A percentile compares a stretch with the other conserved stretches of the same genome.
These are phyloP conservation scores for Yamadazyma endophytica DNA, from an alignment of 805 yeast genomes.

Conservation along the genomic window DNA sequence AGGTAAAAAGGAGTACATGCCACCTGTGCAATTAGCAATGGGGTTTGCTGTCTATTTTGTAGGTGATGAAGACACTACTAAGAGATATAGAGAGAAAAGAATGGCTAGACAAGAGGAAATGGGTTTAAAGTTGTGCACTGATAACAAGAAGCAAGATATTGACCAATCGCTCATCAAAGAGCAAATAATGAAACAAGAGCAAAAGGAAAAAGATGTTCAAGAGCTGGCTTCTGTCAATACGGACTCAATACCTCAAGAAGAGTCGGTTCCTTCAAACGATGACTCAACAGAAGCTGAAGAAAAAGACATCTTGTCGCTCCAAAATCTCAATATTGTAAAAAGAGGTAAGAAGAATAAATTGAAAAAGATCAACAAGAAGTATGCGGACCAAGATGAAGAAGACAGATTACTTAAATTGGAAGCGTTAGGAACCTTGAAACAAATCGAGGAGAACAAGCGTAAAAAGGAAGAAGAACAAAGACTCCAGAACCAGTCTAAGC, in stretches of 20 bases:
- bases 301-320: slow-evolving; percentile 4
- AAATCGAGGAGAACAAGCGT: slow-evolving; percentile 24
- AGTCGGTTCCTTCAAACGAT: not conserved
- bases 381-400: slow-evolving; percentile 89
- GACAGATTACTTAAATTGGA: slow-evolving; percentile 74
- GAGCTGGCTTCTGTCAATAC: slow-evolving; percentile 1
- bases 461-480: slow-evolving; percentile 20
- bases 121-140: slow-evolving; percentile 32
- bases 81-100: slow-evolving; percentile 23
- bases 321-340: slow-evolving; percentile 16
- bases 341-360: slow-evolving; percentile 85
- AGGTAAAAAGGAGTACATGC: slow-evolving; percentile 55
- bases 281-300: not conserved
- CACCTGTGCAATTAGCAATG: slow-evolving; percentile 83
- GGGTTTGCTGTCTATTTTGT: slow-evolving; percentile 84
- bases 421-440: slow-evolving; percentile 79
- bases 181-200: slow-evolving; percentile 10
- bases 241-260: slow-evolving; percentile 1
- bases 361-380: slow-evolving; percentile 78
- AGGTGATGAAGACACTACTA: slow-evolving; percentile 53
- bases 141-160: slow-evolving; percentile 34
- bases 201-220: slow-evolving; percentile 5
- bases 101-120: slow-evolving; percentile 29
- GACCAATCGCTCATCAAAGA: slow-evolving; percentile 17
- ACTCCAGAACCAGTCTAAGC: slow-evolving; percentile 21